Evolutionary conservation across 495 filamentous ascomycete species (phyloP).

Genomic region (Sphaerosporella brunnea): DNA sequence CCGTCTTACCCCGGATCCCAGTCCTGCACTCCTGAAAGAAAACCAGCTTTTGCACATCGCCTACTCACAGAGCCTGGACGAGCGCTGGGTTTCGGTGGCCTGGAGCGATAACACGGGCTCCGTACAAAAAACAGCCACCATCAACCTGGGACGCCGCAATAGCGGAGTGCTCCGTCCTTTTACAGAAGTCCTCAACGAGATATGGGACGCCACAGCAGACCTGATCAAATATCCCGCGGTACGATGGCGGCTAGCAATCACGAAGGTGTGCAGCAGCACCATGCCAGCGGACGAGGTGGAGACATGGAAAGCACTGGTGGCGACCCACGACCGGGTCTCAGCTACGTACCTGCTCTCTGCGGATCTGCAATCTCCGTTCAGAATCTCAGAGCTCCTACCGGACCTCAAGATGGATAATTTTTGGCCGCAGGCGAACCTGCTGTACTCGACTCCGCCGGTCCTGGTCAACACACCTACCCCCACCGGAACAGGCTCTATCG

Average conservation of each 20-base stretch:
- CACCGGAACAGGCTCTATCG: conserved; percentile 30
- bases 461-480: conserved; percentile 25
- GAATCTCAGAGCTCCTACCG: conserved; percentile 11
- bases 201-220: conserved; percentile 69
- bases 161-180: conserved; percentile 38
- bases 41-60: conserved; percentile 73
- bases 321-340: conserved; percentile 44
- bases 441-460: conserved; percentile 14
- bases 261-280: conserved; percentile 40
- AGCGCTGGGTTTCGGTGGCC: conserved; percentile 73
- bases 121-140: conserved; percentile 60
- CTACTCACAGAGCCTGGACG: conserved; percentile 63
- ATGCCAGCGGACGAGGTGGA: conserved; percentile 63
- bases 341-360: conserved; percentile 47
- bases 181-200: conserved; percentile 51
- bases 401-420: conserved; percentile 24
- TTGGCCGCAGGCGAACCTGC: conserved; percentile 39
- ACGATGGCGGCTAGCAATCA: conserved; percentile 65
- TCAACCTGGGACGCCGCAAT: conserved; percentile 41
- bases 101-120: conserved; percentile 78
- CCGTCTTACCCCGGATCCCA: conserved; percentile 47
- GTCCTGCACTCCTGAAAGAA: conserved; percentile 60
- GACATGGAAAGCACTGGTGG: conserved; percentile 37
- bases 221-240: conserved; percentile 53
- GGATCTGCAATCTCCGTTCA: conserved; percentile 29